Conservation (phyloP, 306 rosid genomes). For the Spatholobus suberectus region DNA sequence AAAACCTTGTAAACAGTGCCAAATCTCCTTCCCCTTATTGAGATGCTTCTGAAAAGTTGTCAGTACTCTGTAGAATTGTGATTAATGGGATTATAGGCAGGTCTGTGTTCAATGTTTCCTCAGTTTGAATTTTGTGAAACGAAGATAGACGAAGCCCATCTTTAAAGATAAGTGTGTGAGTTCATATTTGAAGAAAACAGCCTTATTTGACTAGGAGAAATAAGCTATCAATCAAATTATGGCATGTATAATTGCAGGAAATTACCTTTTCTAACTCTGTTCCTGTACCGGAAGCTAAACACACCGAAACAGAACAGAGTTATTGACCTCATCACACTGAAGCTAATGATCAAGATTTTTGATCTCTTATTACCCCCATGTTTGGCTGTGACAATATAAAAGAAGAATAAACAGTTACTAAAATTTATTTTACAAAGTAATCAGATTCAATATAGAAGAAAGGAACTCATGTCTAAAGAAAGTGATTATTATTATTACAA, state of each 20-base stretch:
- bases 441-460: too few relatives aligned
- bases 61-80: too few relatives aligned
- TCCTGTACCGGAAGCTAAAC: background rate
- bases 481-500: too few relatives aligned
- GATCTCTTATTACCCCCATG: background rate
- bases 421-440: too few relatives aligned
- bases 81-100: too few relatives aligned
- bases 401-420: background rate
- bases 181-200: background rate
- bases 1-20: background rate
- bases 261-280: background rate
- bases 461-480: too few relatives aligned
- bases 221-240: background rate
- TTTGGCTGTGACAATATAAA: background rate
- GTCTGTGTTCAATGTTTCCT: background rate
- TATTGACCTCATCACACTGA: background rate
- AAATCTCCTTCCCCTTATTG: conserved; percentile 3
- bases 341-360: background rate
- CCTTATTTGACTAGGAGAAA: too few relatives aligned
- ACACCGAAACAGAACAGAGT: background rate
- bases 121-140: background rate
- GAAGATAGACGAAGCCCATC: background rate
- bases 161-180: background rate
- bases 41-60: background rate
- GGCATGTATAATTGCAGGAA: background rate